These are phyloP conservation scores for Candida fluviatilis DNA, from an alignment of 805 yeast species.

Conservation along the genomic window DNA sequence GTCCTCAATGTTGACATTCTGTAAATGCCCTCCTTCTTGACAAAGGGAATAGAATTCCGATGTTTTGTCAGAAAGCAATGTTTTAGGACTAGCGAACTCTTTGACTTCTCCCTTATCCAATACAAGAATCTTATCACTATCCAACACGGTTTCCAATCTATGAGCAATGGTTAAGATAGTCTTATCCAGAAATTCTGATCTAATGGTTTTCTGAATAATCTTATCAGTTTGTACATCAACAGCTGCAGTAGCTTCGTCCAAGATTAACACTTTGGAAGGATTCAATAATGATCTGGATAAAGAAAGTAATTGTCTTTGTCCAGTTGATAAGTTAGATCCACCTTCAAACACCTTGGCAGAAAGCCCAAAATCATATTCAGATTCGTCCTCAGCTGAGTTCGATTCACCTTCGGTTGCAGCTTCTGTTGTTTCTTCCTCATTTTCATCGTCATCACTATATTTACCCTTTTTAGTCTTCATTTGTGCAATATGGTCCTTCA, in stretches of 20 bases:
- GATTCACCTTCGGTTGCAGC: neutral
- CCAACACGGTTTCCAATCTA: conserved; percentile 37
- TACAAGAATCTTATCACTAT: conserved; percentile 36
- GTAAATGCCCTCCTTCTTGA: conserved; percentile 30
- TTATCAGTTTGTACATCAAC: conserved; percentile 35
- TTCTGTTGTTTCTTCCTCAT: neutral
- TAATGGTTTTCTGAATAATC: conserved; percentile 32
- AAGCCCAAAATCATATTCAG: conserved; percentile 12
- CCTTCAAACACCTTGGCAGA: conserved; percentile 29
- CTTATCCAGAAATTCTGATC: conserved; percentile 31
- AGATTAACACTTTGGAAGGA: conserved; percentile 63
- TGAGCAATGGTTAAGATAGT: conserved; percentile 40
- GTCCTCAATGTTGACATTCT: conserved; percentile 2
- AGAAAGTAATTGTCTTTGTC: conserved; percentile 36
- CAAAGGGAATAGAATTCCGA: conserved; percentile 34
- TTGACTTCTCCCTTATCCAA: conserved; percentile 33
- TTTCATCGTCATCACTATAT: conserved; percentile 13
- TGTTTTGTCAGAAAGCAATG: conserved; percentile 21
- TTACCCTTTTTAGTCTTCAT: conserved; percentile 41
- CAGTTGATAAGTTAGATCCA: conserved; percentile 36
- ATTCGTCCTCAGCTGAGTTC: conserved; percentile 4
- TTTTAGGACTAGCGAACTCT: conserved; percentile 32
- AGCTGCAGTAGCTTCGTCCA: conserved; percentile 75
- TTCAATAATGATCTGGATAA: conserved; percentile 39
- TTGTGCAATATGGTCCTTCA: conserved; percentile 56